Percentiles rank a stretch among this genome's conserved stretches.
Conservation (phyloP, 2,329 filamentous ascomycete genomes). For the Chrysosporium keratinophilum region DNA sequence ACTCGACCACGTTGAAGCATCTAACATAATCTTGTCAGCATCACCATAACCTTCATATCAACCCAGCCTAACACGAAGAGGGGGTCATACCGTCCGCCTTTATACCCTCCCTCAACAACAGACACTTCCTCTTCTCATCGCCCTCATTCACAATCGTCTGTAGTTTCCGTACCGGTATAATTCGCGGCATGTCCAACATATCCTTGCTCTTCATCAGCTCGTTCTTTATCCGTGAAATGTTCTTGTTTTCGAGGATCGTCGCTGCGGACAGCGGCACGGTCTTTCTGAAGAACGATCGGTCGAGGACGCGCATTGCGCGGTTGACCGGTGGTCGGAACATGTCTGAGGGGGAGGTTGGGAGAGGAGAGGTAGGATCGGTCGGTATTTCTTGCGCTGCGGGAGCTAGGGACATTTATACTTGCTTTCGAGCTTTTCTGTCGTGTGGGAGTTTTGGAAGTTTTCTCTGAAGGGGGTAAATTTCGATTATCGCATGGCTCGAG, state of each 20-base stretch:
- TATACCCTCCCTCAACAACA: constrained; percentile 32
- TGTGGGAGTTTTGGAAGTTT: not conserved
- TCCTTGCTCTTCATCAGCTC: constrained; percentile 56
- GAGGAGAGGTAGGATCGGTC: not conserved
- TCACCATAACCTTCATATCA: not conserved
- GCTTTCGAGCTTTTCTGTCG: not conserved
- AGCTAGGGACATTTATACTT: constrained; percentile 9
- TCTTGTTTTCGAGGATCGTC: constrained; percentile 60
- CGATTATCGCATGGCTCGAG: not conserved
- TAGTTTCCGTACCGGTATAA: constrained; percentile 54
- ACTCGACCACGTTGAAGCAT: constrained; percentile 64
- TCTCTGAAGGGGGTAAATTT: not conserved
- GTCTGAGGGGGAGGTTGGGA: constrained; percentile 11
- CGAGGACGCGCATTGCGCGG: constrained; percentile 66
- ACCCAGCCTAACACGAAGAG: constrained; percentile 2
- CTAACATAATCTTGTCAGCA: constrained; percentile 35
- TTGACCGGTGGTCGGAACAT: constrained; percentile 74
- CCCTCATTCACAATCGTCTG: constrained; percentile 38
- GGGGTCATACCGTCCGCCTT: constrained; percentile 29
- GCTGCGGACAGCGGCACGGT: constrained; percentile 68
- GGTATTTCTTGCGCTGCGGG: not conserved
- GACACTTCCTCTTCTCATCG: constrained; percentile 31
- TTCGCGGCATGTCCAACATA: constrained; percentile 52
- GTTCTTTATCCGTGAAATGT: constrained; percentile 62
- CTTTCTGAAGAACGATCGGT: constrained; percentile 72